Base-by-base conservation (phyloP, 2,329 filamentous ascomycete species). In the Fusarium gaditjirri region DNA sequence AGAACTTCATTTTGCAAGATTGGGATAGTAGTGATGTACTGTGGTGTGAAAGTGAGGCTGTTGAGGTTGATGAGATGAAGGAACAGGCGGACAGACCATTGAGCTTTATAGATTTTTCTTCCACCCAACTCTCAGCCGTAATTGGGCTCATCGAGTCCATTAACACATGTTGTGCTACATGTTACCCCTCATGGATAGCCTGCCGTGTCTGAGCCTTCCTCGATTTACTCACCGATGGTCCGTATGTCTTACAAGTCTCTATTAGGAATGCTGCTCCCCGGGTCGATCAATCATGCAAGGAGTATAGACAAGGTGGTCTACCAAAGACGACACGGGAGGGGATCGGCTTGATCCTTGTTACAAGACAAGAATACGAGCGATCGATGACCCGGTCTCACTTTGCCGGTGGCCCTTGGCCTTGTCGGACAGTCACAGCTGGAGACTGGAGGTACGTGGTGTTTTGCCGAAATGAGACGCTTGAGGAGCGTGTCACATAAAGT, bases 1-100 rank as follows among this genome's bases (percentile, higher is more conserved):
- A 61, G 16, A 72, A 54, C 68, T 74, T 62, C 65, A 72, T 74
- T 1, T 17, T 66, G 59, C 1, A 19, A 4, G 2, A 6, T 21
- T 42, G 13, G 8, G 1, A 7, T 8, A 25, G 4, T 2, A 21
- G 17, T 55, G 7, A 2, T 10, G 11, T 33, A 33, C 8, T 46
- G 17, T n/a, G 16, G 14, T 39, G 49, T 8, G 9, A 27, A 53
- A 31, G 14, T 7, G 23, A 38, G 33, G 8, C 21, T 36, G 31
- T 8, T 27, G 33, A 35, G 29, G 14, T 6, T 14, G 38, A 1
- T 17, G 27, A 16, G 8, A 12, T 8, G 17, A 14, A 10, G n/a
- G 6, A n/a, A 10, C 3, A 2, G 5, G 3, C 2, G 10, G 11
- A 14, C 5, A 47, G 8, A 9, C 2, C 4, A 23, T 47, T 4